Percentiles rank a stretch among this genome's conserved stretches.
phyloP scores from a whole-genome alignment of 345 rosid species.

The Luvunga scandens region DNA sequence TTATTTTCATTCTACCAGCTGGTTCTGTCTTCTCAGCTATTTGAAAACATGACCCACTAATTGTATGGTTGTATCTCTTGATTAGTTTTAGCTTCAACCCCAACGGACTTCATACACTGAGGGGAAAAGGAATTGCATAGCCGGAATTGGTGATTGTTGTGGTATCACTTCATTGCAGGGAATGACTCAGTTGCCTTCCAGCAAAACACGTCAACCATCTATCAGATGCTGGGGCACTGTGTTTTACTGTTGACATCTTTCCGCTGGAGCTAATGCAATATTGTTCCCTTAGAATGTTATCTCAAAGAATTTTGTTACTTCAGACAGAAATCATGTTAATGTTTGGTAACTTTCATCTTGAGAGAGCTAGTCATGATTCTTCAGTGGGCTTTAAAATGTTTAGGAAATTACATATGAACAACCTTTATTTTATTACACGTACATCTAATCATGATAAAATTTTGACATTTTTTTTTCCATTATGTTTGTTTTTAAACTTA shows the following conservation, averaged over 20 bases:
- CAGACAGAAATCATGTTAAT: not conserved
- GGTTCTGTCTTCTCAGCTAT: not conserved
- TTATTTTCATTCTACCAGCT: conserved; percentile 5
- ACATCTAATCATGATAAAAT: too few relatives aligned
- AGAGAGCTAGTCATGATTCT: not conserved
- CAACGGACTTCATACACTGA: not conserved
- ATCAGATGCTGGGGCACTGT: not conserved
- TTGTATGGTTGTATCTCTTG: conserved; percentile 7
- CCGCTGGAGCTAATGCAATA: not conserved
- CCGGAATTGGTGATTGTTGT: not conserved
- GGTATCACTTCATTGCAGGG: conserved; percentile 2
- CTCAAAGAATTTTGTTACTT: not conserved
- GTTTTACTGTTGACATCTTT: not conserved
- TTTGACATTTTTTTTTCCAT: too few relatives aligned
- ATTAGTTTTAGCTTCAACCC: conserved; percentile 7
- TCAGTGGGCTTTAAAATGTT: not conserved
- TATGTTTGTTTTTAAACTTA: too few relatives aligned
- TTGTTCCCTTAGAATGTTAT: not conserved
- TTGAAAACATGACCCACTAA: not conserved
- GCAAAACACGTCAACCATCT: conserved; percentile 5
- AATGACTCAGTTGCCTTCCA: not conserved
- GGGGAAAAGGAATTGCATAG: conserved; percentile 6
- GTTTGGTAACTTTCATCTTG: not conserved
- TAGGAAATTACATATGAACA: too few relatives aligned
- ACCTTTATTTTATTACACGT: too few relatives aligned